Base-by-base conservation (phyloP, 306 rosid genomes). In the Prunus dulcis region DNA sequence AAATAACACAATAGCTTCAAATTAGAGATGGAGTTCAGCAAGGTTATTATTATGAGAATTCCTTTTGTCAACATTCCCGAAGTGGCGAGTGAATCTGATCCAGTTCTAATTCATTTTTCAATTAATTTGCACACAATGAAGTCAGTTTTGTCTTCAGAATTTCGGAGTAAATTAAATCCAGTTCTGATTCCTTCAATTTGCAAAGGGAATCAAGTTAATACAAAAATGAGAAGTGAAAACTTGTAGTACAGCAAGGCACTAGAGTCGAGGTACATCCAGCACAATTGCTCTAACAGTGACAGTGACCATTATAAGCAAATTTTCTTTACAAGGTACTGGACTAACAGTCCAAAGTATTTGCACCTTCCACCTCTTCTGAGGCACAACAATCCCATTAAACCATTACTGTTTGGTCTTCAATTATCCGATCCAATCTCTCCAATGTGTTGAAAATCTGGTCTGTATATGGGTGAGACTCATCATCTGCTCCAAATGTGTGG, bases 401-500 rank as follows among this genome's bases (percentile, higher is more conserved):
- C 27, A 17, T 9, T 30, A 53, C 43, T 6, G 62, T 68, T 65
- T 82, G 87, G 80, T 74, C 82, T 34, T 82, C 85, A 82, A 86
- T 85, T 61, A 79, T 32, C 62, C 69, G 70, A 53, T 87, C 88
- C 67, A 87, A 74, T 76, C 88, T 85, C 69, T 73, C 81, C 84
- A 89, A 71, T 47, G 83, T 84, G 80, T 84, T 85, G 60, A 82
- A 86, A 58, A 93, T 89, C 65, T 80, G 75, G 50, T 86, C 56
- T 47, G 82, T 74, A 62, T 76, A 75, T 20, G 77, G 87, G 73
- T 85, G 93, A 38, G 82, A 84, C 76, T 86, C 93, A 75, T 90
- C 97, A 49, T 90, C 86, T 12, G 73, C 91, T 67, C 86, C 90
- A 83, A 91, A 88, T 63, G 77, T 80, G 60, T 47, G 70, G 81